Base-by-base conservation (phyloP, 1,284 basidiomycete species). In the Moesziomyces parantarcticus region DNA sequence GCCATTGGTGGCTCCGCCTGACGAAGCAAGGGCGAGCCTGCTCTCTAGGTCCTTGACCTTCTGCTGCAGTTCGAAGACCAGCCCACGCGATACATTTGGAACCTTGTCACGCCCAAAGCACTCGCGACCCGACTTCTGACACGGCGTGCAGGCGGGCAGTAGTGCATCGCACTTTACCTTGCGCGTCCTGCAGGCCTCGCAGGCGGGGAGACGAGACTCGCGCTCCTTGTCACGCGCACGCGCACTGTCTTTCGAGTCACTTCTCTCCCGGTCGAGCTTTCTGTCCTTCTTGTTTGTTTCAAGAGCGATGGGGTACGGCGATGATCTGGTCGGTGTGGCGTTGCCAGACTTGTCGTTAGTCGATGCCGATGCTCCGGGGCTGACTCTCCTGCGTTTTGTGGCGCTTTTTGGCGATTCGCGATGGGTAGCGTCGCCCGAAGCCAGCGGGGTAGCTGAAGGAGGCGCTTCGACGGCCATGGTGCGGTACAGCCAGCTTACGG, bases 121-220 rank as follows among this genome's bases (percentile, higher is more conserved):
- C 39, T 73, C 70, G 3, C 70, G 41, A 1, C 60, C 64, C 2
- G 52, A 57, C 57, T 73, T 73, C 14, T 49, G 64, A 48, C 70
- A 73, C 13, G 70, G 70, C 13, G 70, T 73, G 11, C 70, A 73
- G 22, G 64, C 70, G 5, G 70, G 70, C 2, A 73, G 60, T 21
- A 73, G 40, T 20, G 70, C 70, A 57, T 73, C 70, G 46, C 70
- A 73, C 23, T 73, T 73, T 50, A 73, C 60, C 20, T 73, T 73
- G 29, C 64, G 64, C 18, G 50, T 54, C 18, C 61, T 60, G 43
- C 70, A 73, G 3, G 57, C 64, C 20, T 73, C 70, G 52, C 70
- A 73, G 1, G 70, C 70, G 1, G 70, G 70, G 2, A 73, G 51
- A 14, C 70, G 64, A 18, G 56, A 44, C 40, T 65, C 68, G 32